These are phyloP conservation scores for Alternaria incomplexa DNA, from an alignment of 2,329 filamentous ascomycete species.

Conservation along the genomic window DNA sequence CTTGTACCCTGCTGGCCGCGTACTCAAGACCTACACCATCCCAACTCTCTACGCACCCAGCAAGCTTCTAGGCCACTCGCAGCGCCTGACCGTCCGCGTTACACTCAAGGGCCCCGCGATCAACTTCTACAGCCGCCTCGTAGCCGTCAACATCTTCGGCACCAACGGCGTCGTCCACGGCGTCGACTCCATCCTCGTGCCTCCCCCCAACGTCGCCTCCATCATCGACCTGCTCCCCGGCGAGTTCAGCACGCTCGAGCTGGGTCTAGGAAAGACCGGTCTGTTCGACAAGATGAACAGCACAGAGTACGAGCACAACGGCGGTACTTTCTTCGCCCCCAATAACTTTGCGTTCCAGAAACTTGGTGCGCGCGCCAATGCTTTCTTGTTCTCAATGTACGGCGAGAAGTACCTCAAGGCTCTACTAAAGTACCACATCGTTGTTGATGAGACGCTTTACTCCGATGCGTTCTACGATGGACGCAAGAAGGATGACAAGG, in stretches of 20 bases:
- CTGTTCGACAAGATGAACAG: constrained; percentile 66
- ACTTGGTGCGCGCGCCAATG: constrained; percentile 75
- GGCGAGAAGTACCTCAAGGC: constrained; percentile 79
- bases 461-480: constrained; percentile 77
- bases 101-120: constrained; percentile 69
- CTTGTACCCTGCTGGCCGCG: constrained; percentile 67
- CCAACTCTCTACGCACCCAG: constrained; percentile 71
- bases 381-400: constrained; percentile 80
- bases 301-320: constrained; percentile 57
- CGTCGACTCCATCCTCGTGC: constrained; percentile 75
- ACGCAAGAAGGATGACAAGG: constrained; percentile 37
- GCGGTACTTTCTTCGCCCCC: constrained; percentile 81
- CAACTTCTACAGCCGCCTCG: constrained; percentile 77
- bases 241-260: constrained; percentile 78
- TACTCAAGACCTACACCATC: constrained; percentile 76
- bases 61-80: constrained; percentile 57
- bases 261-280: constrained; percentile 76
- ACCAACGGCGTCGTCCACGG: constrained; percentile 84
- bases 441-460: constrained; percentile 77
- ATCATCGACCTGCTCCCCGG: constrained; percentile 70
- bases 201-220: constrained; percentile 69
- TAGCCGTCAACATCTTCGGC: constrained; percentile 72
- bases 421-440: constrained; percentile 79
- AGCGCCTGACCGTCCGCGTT: constrained; percentile 74
- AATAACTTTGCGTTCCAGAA: constrained; percentile 79